Conservation (phyloP, 2,329 filamentous ascomycete species). For the Xylaria hypoxylon region DNA sequence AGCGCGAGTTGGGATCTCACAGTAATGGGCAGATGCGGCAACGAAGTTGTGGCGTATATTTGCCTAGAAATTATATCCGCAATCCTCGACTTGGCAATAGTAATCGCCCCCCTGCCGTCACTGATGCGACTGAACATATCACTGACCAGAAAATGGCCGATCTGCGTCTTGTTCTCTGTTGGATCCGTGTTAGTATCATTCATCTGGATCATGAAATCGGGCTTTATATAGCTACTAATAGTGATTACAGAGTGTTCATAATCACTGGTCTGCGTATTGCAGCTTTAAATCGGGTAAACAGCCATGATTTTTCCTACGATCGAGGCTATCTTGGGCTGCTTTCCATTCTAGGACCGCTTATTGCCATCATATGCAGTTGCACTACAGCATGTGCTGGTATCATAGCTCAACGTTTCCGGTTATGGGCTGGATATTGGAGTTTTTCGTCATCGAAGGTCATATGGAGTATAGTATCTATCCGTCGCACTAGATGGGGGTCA, state of each 20-base stretch:
- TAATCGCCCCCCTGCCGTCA: constrained; percentile 10
- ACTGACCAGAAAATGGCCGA: background rate
- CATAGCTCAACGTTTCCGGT: background rate
- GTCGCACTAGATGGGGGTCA: constrained; percentile 1
- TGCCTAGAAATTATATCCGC: constrained; percentile 22
- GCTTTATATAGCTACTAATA: constrained; percentile 1
- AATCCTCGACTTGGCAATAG: constrained; percentile 21
- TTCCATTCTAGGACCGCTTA: constrained; percentile 25
- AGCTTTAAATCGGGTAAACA: constrained; percentile 28
- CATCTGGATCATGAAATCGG: background rate
- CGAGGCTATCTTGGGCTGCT: constrained; percentile 28
- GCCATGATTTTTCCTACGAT: constrained; percentile 27
- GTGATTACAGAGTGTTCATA: constrained; percentile 18
- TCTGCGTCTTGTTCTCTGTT: constrained; percentile 13
- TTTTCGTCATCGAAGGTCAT: constrained; percentile 9
- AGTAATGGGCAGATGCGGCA: constrained; percentile 19
- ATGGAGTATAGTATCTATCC: background rate
- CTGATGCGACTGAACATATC: background rate
- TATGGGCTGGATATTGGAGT: background rate
- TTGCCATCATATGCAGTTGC: constrained; percentile 28
- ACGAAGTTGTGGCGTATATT: constrained; percentile 21
- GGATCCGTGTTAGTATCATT: constrained; percentile 21
- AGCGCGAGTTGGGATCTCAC: constrained; percentile 18
- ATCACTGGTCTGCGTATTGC: constrained; percentile 29
- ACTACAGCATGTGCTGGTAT: background rate